Conservation (phyloP, 352 stramenopile species). For the Phytophthora nicotianae region DNA sequence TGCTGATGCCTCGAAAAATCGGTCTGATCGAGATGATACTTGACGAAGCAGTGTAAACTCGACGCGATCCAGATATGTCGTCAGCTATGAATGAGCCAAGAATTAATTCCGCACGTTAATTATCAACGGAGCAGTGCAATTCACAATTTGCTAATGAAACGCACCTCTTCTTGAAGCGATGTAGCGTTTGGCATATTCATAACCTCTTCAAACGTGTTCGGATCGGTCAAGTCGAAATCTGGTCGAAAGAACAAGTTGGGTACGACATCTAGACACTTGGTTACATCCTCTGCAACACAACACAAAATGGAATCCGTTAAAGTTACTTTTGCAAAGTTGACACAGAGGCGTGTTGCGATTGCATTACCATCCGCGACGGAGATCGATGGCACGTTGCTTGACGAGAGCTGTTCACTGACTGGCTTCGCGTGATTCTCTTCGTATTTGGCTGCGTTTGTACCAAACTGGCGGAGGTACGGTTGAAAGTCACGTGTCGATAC, state of each 20-base stretch:
- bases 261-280: conserved; percentile 76
- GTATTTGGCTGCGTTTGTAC: conserved; percentile 66
- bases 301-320: conserved; percentile 5
- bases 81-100: conserved; percentile 45
- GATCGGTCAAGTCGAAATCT: conserved; percentile 78
- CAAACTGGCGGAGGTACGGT: conserved; percentile 75
- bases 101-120: conserved; percentile 7
- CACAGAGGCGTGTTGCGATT: background rate
- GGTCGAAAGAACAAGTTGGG: conserved; percentile 84
- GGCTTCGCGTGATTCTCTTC: conserved; percentile 79
- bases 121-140: background rate
- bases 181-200: conserved; percentile 66
- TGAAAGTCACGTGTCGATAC: conserved; percentile 78
- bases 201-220: conserved; percentile 80
- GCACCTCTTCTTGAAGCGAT: conserved; percentile 76
- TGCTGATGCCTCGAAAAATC: conserved; percentile 85
- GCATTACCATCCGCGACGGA: conserved; percentile 70
- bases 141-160: conserved; percentile 2
- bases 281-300: conserved; percentile 68
- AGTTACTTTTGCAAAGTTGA: background rate
- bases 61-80: conserved; percentile 81
- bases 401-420: conserved; percentile 84
- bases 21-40: conserved; percentile 83
- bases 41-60: conserved; percentile 87
- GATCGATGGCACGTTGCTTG: conserved; percentile 81